phyloP scores from a whole-genome alignment of 305 asterid genomes.

The Fraxinus velutina region DNA sequence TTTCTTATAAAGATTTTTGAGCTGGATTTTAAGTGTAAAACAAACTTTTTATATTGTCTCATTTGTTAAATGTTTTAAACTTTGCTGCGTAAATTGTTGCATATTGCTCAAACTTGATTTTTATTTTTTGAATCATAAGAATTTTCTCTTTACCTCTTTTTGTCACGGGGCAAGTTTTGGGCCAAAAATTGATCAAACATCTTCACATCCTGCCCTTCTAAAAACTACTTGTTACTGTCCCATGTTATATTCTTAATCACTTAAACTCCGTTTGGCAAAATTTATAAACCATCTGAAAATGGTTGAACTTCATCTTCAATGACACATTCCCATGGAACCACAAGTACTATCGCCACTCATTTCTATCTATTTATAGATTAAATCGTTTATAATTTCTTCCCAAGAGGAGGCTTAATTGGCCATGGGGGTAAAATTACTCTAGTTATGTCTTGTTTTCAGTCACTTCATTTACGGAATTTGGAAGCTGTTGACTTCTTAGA shows the following conservation, averaged over 20 bases:
- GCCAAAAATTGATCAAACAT: conserved; percentile 7
- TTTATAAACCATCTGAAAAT: not conserved
- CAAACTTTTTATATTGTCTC: not conserved
- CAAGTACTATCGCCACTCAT: not conserved
- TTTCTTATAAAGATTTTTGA: not conserved
- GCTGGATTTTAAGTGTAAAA: not conserved
- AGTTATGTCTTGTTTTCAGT: conserved; percentile 38
- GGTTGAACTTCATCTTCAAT: not conserved
- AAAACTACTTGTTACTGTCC: not conserved
- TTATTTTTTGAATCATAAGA: not conserved
- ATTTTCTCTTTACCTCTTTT: not conserved
- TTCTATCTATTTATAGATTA: not conserved
- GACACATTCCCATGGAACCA: not conserved
- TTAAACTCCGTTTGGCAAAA: not conserved
- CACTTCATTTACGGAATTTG: conserved; percentile 50
- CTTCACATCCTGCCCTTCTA: not conserved
- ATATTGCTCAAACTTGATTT: not conserved
- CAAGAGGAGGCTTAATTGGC: not conserved
- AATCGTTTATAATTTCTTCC: not conserved
- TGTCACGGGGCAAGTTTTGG: not conserved
- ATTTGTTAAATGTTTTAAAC: not conserved
- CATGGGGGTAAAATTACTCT: not conserved
- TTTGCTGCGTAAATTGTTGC: not conserved
- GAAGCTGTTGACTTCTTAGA: conserved; percentile 74
- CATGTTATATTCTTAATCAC: not conserved